Percentiles rank a stretch among this genome's conserved stretches.
These are phyloP conservation scores for Amanita subjunquillea DNA, from an alignment of 768 basidiomycete genomes.

Conservation along the genomic window DNA sequence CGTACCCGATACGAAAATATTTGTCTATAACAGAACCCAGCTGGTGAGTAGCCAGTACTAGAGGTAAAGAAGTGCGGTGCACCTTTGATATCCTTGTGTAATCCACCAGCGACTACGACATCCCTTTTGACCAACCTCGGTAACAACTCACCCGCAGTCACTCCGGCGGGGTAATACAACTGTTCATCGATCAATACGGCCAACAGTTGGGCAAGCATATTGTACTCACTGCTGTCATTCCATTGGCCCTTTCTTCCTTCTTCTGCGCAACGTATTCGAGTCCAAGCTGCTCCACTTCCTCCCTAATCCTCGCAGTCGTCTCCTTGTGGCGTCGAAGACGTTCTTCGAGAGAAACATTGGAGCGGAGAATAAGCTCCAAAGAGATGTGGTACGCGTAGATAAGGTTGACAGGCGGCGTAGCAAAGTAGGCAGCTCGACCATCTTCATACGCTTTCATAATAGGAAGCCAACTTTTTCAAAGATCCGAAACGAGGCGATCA, in stretches of 20 bases:
- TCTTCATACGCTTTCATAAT: constrained; percentile 91
- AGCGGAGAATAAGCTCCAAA: constrained; percentile 56
- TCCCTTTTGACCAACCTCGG: constrained; percentile 62
- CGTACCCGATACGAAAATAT: constrained; percentile 85
- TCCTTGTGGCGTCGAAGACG: constrained; percentile 70
- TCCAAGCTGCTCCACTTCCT: constrained; percentile 54
- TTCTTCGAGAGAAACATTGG: constrained; percentile 56
- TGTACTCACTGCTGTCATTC: constrained; percentile 77
- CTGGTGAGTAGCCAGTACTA: neutral
- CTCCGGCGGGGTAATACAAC: constrained; percentile 77
- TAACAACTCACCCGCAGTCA: constrained; percentile 67
- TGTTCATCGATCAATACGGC: constrained; percentile 15
- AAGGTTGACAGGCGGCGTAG: constrained; percentile 91
- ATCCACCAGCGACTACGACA: constrained; percentile 79
- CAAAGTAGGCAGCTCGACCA: constrained; percentile 81
- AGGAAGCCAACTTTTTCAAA: constrained; percentile 61
- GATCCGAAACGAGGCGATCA: neutral
- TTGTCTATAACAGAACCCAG: constrained; percentile 35
- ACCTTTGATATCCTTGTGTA: constrained; percentile 81
- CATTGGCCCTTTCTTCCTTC: constrained; percentile 67
- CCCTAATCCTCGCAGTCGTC: constrained; percentile 59
- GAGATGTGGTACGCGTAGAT: constrained; percentile 87
- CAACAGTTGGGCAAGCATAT: neutral
- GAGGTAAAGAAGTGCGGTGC: constrained; percentile 10
- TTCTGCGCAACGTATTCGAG: constrained; percentile 62